Base-by-base conservation (phyloP, 257 asterid genomes). In the Eustoma russellianum region DNA sequence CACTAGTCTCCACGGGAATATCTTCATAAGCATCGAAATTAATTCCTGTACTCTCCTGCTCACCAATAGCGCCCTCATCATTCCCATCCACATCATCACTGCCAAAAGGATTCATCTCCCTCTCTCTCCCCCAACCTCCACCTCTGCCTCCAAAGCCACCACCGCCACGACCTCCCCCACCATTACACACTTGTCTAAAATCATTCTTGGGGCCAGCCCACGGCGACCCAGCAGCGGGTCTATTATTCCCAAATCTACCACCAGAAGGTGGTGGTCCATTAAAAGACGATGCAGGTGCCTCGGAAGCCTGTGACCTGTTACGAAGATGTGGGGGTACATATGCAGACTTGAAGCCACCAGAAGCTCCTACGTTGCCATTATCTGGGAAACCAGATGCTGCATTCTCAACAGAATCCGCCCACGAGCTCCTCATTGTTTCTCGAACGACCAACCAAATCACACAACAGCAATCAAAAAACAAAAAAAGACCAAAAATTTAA, bases 21-120 rank as follows among this genome's bases (percentile, higher is more conserved):
- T 87, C 96, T 77, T 87, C 96, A 17, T 87, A 87, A 13, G 96
- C 94, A 70, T 86, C 95, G 54, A 86, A 86, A 70, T 86, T 80
- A 38, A 86, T 83, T 50, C 95, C 95, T 10, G 81, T 68, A 66
- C 78, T 83, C 71, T 83, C 93, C 73, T 75, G 96, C 57, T 83
- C 94, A 51, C 33, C 50, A 56, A 83, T 71, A 6, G 77, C 71
- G 41, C 16, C 54, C 61, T 78, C 91, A 2, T 68, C 33, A 0
- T 76, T 83, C 63, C 53, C 62, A 51, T 66, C 83, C 48, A 45
- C 77, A 11, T 70, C 86, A 41, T 86, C 95, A 47, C 61, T 67
- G 56, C 69, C 94, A 55, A 86, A 86, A 54, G 95, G 95, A 70
- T 86, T 86, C 46, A 73, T 80, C 80, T 86, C 95, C 50, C 85